Evolutionary conservation across 2,329 filamentous ascomycete genomes (phyloP), one percentile per base, ranked within the genome.

Genomic region (Trichoderma aggressivum): DNA sequence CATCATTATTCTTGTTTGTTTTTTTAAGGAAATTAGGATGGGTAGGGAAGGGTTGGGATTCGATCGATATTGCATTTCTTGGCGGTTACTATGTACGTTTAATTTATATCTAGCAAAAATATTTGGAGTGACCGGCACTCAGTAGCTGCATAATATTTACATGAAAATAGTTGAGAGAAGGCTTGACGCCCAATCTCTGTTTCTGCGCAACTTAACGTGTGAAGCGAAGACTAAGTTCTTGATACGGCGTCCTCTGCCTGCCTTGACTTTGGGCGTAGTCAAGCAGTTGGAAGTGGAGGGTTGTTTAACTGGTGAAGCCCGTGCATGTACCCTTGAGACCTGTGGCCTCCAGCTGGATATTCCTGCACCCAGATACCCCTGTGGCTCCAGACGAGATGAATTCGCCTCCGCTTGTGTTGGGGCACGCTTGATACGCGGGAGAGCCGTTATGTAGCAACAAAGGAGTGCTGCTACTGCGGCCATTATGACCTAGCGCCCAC

Each of bases 311-410:
- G 11, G 65, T 61, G 28, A 56, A 72, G 26, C 69, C 50, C 18
- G 55, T 72, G 66, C 79, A 80, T 24, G 75, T 75, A 7, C 79
- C 79, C 63, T 76, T 66, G 14, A 80, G 72, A 1, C 74, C 76
- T 39, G 72, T 70, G 3, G 75, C 79, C 53, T 75, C 73, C 11
- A 80, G 72, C 6, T 74, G 74, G 8, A 76, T 32, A 21, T 70
- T 74, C 32, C 77, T 75, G 68, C 79, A 80, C 5, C 73, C 70
- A 2, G 74, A 53, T 7, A 64, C 63, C 58, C 72, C 62, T 50
- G 72, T 74, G 12, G 73, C 71, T 21, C 69, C 67, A n/a, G 75
- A 74, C 21, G 75, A 78, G 18, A 80, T 63, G 7, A 75, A 71
- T 18, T 75, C 75, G 28, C 76, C 78, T 26, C 74, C 70, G 2